Evolutionary conservation across 129 eudicot species (phyloP).

Genomic region (Flaveria ramosissima): DNA sequence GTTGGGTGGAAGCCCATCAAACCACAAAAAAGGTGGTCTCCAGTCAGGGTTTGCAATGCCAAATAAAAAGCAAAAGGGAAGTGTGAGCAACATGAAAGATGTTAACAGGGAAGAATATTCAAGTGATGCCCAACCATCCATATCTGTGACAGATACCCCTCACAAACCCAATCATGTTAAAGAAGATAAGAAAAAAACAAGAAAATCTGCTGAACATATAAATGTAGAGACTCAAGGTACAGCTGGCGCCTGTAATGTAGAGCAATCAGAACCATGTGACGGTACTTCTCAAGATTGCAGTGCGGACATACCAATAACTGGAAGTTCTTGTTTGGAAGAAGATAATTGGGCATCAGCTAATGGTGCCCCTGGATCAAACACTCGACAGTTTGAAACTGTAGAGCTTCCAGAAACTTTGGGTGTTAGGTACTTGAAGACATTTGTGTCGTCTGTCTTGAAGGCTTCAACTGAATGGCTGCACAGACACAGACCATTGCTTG

Average conservation of each 20-base stretch:
- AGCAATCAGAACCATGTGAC: slow-evolving; percentile 32
- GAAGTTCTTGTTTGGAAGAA: slow-evolving; percentile 42
- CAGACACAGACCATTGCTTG: slow-evolving; percentile 56
- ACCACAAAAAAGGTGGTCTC: slow-evolving; percentile 53
- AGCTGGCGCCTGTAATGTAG: slow-evolving; percentile 24
- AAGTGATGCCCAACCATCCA: slow-evolving; percentile 36
- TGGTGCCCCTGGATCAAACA: slow-evolving; percentile 24
- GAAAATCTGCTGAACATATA: slow-evolving; percentile 44
- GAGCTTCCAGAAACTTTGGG: slow-evolving; percentile 42
- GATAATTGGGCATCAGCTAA: slow-evolving; percentile 36
- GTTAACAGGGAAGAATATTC: slow-evolving; percentile 47
- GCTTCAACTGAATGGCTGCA: slow-evolving; percentile 68
- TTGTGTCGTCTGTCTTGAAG: slow-evolving; percentile 39
- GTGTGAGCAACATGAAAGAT: slow-evolving; percentile 33
- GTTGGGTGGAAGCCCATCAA: slow-evolving; percentile 44
- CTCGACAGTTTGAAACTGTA: slow-evolving; percentile 33
- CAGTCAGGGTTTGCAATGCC: slow-evolving; percentile 48
- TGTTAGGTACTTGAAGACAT: slow-evolving; percentile 44
- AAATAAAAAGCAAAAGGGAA: slow-evolving; percentile 44
- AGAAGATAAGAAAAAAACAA: slow-evolving; percentile 61
- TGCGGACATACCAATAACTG: slow-evolving; percentile 36
- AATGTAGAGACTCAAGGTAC: slow-evolving; percentile 43
- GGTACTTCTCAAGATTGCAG: slow-evolving; percentile 42
- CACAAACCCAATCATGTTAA: slow-evolving; percentile 37
- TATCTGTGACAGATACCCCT: slow-evolving; percentile 33